Base-by-base conservation (phyloP, 2,329 filamentous ascomycete genomes). In the Parascedosporium putredinis region DNA sequence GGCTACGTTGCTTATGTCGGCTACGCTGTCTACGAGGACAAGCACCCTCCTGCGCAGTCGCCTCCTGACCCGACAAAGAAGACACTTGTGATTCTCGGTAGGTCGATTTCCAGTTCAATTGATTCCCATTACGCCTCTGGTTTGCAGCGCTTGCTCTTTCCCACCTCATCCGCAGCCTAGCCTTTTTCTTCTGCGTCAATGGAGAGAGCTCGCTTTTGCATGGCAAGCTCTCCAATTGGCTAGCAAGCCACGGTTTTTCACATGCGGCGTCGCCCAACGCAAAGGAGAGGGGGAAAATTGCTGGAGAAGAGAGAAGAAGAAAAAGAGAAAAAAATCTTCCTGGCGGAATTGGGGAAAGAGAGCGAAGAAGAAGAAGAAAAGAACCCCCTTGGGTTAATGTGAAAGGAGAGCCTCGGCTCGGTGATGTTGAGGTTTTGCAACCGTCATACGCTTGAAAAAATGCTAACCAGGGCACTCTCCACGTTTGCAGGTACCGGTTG, bases 51-150 rank as follows among this genome's bases (percentile, higher is more conserved):
- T 38, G 84, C 90, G 49, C 93, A 97, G 72, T 71, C 77, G 52
- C 73, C 80, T 55, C 82, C 86, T 16, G 88, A 96, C 67, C 86
- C 90, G 50, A 76, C 64, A 60, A 98, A 97, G 85, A 98, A 98
- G 79, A 98, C 90, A 9, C 76, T 98, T 51, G 93, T 98, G 44
- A 82, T 98, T 57, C 79, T 98, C 50, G 93, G 93, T 96, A 79
- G 65, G 69, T 60, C 18, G 14, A 12, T 29, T 12, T 24, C 22
- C n/a, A 7, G 7, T 23, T 23, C 38, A 14, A 24, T 4, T 23
- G 14, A 40, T 34, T n/a, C 45, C 10, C 20, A 9, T 9, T 29
- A 18, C n/a, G 20, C 24, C 20, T 2, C 1, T 18, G 3, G 12
- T 33, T 23, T 14, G 27, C 4, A 34, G 29, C 34, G 9, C 29